Percentiles rank a stretch among this genome's conserved stretches.
These are phyloP conservation scores for Mallotus repandus DNA, from an alignment of 441 rosid genomes.

Conservation along the genomic window DNA sequence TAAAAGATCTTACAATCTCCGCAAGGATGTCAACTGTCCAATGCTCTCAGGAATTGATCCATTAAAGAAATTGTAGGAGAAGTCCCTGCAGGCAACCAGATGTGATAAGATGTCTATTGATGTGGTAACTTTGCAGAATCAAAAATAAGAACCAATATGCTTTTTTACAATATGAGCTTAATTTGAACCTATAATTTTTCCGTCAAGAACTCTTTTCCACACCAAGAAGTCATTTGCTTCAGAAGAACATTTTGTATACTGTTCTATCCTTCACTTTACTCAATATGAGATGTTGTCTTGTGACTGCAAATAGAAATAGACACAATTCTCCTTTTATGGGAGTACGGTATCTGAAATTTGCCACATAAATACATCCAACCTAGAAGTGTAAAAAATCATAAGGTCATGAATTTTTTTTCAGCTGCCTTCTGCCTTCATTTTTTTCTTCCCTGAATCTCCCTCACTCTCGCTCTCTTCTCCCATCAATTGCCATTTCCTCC, in stretches of 20 bases:
- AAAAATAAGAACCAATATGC: background rate
- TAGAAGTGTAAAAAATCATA: too few relatives aligned
- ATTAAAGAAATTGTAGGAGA: constrained; percentile 77
- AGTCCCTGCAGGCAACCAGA: constrained; percentile 57
- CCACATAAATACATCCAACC: background rate
- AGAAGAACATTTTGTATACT: background rate
- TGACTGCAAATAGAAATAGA: background rate
- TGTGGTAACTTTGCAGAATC: background rate
- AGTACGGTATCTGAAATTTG: too few relatives aligned
- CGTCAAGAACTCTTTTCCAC: background rate
- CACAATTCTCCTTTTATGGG: background rate
- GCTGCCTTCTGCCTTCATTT: background rate
- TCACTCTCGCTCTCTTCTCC: background rate
- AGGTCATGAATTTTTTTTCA: too few relatives aligned
- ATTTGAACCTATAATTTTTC: background rate
- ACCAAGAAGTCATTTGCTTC: background rate
- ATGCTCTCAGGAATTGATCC: constrained; percentile 89
- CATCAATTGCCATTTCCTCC: background rate
- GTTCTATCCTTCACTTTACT: background rate
- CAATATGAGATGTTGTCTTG: background rate
- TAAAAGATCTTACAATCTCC: constrained; percentile 61
- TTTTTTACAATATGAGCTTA: background rate
- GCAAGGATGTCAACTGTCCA: constrained; percentile 72
- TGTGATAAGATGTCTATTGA: constrained; percentile 14
- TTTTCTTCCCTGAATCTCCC: background rate